phyloP scores from a whole-genome alignment of 2,329 filamentous ascomycete genomes.

The Trichothecium roseum region DNA sequence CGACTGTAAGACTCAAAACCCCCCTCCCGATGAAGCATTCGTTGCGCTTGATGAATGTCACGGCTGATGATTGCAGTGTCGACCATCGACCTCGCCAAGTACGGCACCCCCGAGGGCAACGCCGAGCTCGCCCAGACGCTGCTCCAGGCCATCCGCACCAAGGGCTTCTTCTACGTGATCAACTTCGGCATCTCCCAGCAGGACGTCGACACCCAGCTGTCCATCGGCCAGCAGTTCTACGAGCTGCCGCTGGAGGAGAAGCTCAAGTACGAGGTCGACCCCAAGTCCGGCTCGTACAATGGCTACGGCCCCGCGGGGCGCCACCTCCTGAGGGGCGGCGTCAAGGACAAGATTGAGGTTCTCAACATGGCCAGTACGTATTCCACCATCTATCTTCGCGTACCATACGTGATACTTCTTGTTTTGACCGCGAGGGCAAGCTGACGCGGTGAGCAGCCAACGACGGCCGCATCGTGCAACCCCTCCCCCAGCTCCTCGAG shows the following conservation, averaged over 20 bases:
- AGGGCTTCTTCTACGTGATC: slow-evolving; percentile 48
- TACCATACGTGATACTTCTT: no score
- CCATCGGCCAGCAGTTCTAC: slow-evolving; percentile 44
- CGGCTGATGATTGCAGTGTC: slow-evolving; percentile 13
- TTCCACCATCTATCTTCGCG: no score
- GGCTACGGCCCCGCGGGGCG: slow-evolving; percentile 40
- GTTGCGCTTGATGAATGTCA: no score
- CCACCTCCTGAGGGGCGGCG: slow-evolving; percentile 20
- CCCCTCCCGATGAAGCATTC: no score
- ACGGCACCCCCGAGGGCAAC: slow-evolving; percentile 20
- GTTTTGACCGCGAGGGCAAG: no score
- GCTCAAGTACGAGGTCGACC: slow-evolving; percentile 38
- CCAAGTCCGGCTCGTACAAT: slow-evolving; percentile 44
- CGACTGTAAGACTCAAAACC: slow-evolving; percentile 21
- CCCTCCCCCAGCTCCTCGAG: slow-evolving; percentile 31
- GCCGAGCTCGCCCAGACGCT: slow-evolving; percentile 15
- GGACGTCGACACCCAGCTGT: slow-evolving; percentile 47
- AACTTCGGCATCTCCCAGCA: slow-evolving; percentile 51
- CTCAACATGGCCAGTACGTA: slow-evolving; percentile 27
- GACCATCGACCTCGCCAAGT: slow-evolving; percentile 21
- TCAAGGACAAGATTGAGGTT: slow-evolving; percentile 27
- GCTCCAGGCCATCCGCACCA: slow-evolving; percentile 22
- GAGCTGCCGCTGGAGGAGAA: slow-evolving; percentile 47
- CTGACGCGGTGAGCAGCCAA: no score
- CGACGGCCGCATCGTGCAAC: slow-evolving; percentile 18